These are phyloP conservation scores for Globisporangium uncinulatum DNA, from an alignment of 352 stramenopile species.

Conservation along the genomic window DNA sequence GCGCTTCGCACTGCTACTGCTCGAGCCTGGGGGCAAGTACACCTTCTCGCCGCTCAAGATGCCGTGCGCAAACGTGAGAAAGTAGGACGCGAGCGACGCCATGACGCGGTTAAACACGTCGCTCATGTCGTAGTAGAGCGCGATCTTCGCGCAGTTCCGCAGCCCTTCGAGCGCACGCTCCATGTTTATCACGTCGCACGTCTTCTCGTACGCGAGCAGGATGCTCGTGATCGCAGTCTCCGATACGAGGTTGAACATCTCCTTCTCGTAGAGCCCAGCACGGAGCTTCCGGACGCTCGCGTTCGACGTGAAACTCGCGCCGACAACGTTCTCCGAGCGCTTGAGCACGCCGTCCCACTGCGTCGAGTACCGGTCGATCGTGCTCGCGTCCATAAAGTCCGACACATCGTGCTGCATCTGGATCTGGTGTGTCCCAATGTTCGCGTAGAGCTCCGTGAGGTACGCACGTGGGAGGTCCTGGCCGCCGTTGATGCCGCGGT, in stretches of 20 bases:
- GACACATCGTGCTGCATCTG: slow-evolving; percentile 88
- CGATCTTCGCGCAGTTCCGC: slow-evolving; percentile 80
- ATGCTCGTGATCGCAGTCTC: slow-evolving; percentile 80
- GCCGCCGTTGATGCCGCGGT: slow-evolving; percentile 79
- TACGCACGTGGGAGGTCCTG: slow-evolving; percentile 73
- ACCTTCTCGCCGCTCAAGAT: slow-evolving; percentile 83
- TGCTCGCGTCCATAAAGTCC: slow-evolving; percentile 62
- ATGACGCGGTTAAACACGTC: slow-evolving; percentile 84
- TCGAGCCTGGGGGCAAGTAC: slow-evolving; percentile 50
- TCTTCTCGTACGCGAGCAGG: slow-evolving; percentile 78
- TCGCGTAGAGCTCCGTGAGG: slow-evolving; percentile 69
- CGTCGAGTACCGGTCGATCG: slow-evolving; percentile 80
- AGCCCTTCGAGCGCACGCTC: slow-evolving; percentile 74
- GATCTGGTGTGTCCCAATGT: slow-evolving; percentile 80
- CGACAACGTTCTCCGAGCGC: slow-evolving; percentile 82
- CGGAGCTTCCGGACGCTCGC: slow-evolving; percentile 80
- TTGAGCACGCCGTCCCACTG: slow-evolving; percentile 87
- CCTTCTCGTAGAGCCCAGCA: slow-evolving; percentile 79
- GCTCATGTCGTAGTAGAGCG: slow-evolving; percentile 77
- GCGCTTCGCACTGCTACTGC: slow-evolving; percentile 17
- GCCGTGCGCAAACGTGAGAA: slow-evolving; percentile 79
- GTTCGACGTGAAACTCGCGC: slow-evolving; percentile 84
- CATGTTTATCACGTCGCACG: slow-evolving; percentile 80
- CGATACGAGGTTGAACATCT: slow-evolving; percentile 85
- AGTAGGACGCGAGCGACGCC: slow-evolving; percentile 71